These are phyloP conservation scores for Jatropha podagrica DNA, from an alignment of 441 rosid genomes.

Conservation along the genomic window DNA sequence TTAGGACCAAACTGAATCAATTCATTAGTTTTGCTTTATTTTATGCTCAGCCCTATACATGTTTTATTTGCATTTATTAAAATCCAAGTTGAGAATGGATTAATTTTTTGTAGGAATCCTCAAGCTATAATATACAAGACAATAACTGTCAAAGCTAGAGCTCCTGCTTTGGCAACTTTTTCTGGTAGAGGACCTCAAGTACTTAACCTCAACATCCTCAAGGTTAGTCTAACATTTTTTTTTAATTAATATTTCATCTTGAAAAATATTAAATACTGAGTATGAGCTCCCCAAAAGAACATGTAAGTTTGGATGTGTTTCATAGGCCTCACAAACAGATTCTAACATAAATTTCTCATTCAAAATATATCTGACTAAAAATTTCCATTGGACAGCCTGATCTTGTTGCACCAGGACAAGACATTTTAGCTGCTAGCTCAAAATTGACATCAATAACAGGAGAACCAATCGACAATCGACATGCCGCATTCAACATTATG, in stretches of 20 bases:
- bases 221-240: neutral
- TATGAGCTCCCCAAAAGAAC: too few relatives aligned
- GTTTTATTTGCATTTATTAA: neutral
- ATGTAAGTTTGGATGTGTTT: too few relatives aligned
- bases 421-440: slow-evolving; percentile 51
- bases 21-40: too few relatives aligned
- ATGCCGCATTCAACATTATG: slow-evolving; percentile 29
- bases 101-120: slow-evolving; percentile 48
- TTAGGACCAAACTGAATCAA: too few relatives aligned
- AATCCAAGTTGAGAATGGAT: neutral
- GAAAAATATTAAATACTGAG: too few relatives aligned
- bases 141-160: slow-evolving; percentile 30
- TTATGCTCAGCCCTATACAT: neutral
- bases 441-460: slow-evolving; percentile 37
- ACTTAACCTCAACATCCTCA: slow-evolving; percentile 31
- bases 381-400: slow-evolving; percentile 51
- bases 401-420: slow-evolving; percentile 61
- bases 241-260: too few relatives aligned
- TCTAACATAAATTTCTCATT: neutral
- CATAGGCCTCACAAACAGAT: too few relatives aligned
- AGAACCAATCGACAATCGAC: slow-evolving; percentile 31
- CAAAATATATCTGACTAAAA: slow-evolving; percentile 21
- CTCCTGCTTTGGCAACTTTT: slow-evolving; percentile 64
- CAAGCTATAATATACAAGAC: slow-evolving; percentile 61
- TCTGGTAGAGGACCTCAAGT: slow-evolving; percentile 43